A percentile compares a stretch with the other conserved stretches of the same genome.
Conservation (phyloP, 352 stramenopile species). For the Pythium monospermum region DNA sequence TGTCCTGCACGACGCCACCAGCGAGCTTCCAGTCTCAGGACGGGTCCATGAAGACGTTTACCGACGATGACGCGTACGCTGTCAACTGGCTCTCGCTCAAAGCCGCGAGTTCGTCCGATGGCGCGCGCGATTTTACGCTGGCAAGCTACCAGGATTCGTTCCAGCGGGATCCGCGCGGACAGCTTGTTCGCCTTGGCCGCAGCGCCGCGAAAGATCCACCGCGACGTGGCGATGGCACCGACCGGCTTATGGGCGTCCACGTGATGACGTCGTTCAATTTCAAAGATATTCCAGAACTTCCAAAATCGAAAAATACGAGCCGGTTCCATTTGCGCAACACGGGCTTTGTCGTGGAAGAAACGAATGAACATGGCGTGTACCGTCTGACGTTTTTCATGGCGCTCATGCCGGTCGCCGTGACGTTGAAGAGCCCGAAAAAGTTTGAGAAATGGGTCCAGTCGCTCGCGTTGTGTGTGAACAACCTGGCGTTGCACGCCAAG, state of each 20-base stretch:
- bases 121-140: conserved; percentile 55
- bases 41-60: conserved; percentile 2
- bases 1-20: conserved; percentile 53
- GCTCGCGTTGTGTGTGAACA: conserved; percentile 26
- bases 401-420: conserved; percentile 39
- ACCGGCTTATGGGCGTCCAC: conserved; percentile 46
- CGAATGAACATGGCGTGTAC: conserved; percentile 30
- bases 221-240: conserved; percentile 1
- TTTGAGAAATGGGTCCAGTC: conserved; percentile 58
- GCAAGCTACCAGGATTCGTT: conserved; percentile 73
- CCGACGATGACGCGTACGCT: conserved; percentile 59
- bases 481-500: conserved; percentile 33
- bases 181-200: conserved; percentile 12
- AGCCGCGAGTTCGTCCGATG: conserved; percentile 32
- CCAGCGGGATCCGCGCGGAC: conserved; percentile 26
- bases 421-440: conserved; percentile 39
- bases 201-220: not conserved
- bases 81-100: conserved; percentile 66
- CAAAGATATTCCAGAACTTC: conserved; percentile 48
- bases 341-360: conserved; percentile 59
- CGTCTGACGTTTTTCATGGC: conserved; percentile 56
- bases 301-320: conserved; percentile 36
- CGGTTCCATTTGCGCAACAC: conserved; percentile 56
- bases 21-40: conserved; percentile 21
- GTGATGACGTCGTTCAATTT: conserved; percentile 62